Evolutionary conservation across 805 yeast species (phyloP).

Genomic region (Kodamaea lidongshanica): DNA sequence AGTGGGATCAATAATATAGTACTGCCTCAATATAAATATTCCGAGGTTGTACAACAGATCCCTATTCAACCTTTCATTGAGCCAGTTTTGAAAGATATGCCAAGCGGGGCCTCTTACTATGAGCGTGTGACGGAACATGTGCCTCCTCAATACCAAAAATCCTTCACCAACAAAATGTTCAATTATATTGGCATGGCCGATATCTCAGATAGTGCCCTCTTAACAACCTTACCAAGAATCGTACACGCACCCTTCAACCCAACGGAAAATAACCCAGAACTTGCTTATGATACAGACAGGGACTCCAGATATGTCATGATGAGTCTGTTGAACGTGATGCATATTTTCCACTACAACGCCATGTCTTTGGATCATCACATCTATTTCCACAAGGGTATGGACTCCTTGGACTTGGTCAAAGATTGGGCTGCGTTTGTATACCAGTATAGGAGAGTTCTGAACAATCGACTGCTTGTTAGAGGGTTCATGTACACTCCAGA

Average conservation of each 20-base stretch:
- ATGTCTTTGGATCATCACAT: constrained; percentile 42
- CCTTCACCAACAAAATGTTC: constrained; percentile 20
- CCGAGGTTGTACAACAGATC: constrained; percentile 2
- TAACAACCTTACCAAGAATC: constrained; percentile 37
- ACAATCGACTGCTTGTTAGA: constrained; percentile 32
- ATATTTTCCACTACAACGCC: constrained; percentile 37
- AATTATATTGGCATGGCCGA: constrained; percentile 34
- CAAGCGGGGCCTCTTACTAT: constrained; percentile 1
- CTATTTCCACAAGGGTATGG: constrained; percentile 30
- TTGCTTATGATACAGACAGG: constrained; percentile 26
- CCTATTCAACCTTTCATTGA: constrained; percentile 4
- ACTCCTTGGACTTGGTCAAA: constrained; percentile 23
- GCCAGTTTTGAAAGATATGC: neutral
- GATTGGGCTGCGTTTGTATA: constrained; percentile 35
- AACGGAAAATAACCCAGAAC: constrained; percentile 23
- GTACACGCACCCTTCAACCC: constrained; percentile 40
- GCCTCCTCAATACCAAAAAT: constrained; percentile 15
- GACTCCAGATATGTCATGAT: constrained; percentile 29
- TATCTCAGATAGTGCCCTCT: constrained; percentile 32
- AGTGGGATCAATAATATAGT: constrained; percentile 25
- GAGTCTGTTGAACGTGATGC: constrained; percentile 28
- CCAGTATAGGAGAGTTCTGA: constrained; percentile 29
- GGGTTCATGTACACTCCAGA: constrained; percentile 30
- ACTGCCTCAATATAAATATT: constrained; percentile 8
- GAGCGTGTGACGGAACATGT: constrained; percentile 2